These are phyloP conservation scores for Fusarium veterinarium DNA, from an alignment of 2,329 filamentous ascomycete genomes.

Conservation along the genomic window DNA sequence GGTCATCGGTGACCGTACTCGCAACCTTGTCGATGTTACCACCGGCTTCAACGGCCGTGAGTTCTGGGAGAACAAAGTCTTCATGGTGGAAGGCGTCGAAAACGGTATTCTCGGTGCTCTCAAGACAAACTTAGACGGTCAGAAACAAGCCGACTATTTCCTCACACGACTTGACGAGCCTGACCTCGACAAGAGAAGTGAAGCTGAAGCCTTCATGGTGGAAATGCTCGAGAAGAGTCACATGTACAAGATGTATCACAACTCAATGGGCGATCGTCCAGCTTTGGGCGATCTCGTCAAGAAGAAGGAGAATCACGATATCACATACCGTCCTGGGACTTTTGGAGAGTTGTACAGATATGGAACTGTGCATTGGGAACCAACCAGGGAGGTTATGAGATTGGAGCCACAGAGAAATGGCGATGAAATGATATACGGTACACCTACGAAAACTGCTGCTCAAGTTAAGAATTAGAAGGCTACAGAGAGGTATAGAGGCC, in stretches of 20 bases:
- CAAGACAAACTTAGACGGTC: conserved; percentile 44
- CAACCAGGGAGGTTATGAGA: conserved; percentile 43
- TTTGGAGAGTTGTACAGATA: conserved; percentile 51
- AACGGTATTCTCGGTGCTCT: conserved; percentile 50
- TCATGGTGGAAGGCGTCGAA: conserved; percentile 47
- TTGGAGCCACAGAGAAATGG: conserved; percentile 37
- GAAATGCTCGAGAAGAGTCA: conserved; percentile 50
- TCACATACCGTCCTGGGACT: conserved; percentile 47
- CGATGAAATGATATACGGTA: conserved; percentile 34
- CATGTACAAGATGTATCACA: conserved; percentile 54
- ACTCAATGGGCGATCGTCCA: conserved; percentile 45
- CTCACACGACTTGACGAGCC: conserved; percentile 49
- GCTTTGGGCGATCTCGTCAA: conserved; percentile 50
- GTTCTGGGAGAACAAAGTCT: conserved; percentile 48
- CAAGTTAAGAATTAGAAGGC: neutral
- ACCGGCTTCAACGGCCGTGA: conserved; percentile 49
- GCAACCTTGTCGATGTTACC: conserved; percentile 46
- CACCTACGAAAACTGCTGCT: conserved; percentile 9
- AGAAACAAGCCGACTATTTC: conserved; percentile 48
- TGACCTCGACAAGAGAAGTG: conserved; percentile 39
- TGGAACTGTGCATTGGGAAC: conserved; percentile 50
- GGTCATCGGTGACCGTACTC: conserved; percentile 50
- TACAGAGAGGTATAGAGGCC: accelerated
- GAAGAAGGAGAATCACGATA: conserved; percentile 41
- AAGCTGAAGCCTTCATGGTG: conserved; percentile 48